Evolutionary conservation across 805 yeast genomes (phyloP).

Genomic region (Kazachstania kunashirensis): DNA sequence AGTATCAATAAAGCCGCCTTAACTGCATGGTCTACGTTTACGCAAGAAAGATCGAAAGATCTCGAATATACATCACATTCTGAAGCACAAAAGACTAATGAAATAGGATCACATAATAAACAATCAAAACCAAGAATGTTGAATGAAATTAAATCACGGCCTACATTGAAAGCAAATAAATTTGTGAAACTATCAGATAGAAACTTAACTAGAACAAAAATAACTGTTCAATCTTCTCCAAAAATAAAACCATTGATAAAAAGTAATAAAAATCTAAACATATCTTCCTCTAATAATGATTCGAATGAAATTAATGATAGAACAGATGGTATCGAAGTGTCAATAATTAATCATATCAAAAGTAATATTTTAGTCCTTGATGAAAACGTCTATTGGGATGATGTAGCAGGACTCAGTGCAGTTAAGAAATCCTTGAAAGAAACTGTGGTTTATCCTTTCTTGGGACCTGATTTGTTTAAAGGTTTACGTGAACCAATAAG

Average conservation of each 20-base stretch:
- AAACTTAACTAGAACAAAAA: too few relatives aligned
- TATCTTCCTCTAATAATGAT: too few relatives aligned
- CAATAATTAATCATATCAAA: constrained; percentile 73
- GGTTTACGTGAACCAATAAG: constrained; percentile 93
- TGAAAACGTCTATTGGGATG: constrained; percentile 93
- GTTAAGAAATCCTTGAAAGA: constrained; percentile 88
- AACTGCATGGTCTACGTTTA: constrained; percentile 7
- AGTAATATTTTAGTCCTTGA: constrained; percentile 86
- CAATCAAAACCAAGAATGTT: too few relatives aligned
- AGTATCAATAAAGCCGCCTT: constrained; percentile 8
- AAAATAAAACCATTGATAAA: neutral
- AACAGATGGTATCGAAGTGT: constrained; percentile 59
- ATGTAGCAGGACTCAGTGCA: constrained; percentile 81
- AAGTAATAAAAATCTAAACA: neutral
- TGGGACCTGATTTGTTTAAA: constrained; percentile 84
- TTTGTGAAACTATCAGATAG: too few relatives aligned
- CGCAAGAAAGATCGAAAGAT: too few relatives aligned
- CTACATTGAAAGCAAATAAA: too few relatives aligned
- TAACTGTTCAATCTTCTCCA: neutral
- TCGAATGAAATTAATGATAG: neutral
- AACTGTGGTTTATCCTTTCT: constrained; percentile 91
- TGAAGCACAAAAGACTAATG: too few relatives aligned
- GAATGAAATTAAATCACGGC: too few relatives aligned
- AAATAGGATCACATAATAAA: too few relatives aligned
- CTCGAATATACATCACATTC: too few relatives aligned